Base-by-base conservation (phyloP, 129 eudicot species). In the Helichrysum umbraculigerum region DNA sequence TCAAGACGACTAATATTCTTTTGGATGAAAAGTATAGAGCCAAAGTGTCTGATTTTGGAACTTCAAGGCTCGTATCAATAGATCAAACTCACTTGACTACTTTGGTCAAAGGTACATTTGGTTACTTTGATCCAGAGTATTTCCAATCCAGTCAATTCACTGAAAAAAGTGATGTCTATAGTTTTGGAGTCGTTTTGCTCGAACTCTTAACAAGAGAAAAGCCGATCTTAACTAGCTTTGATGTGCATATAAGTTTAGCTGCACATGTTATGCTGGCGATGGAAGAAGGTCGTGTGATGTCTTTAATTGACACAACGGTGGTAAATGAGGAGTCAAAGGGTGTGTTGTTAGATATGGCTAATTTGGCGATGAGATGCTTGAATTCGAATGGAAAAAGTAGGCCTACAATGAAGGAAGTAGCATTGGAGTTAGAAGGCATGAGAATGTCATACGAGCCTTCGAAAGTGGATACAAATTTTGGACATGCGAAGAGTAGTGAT, bases 1-100 rank as follows among this genome's bases (percentile, higher is more conserved):
- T 75, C 76, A 81, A 79, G 63, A 61, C 82, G 56, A 32, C 58
- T 33, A 78, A 47, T 52, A 77, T 77, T 22, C 81, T 76, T 47
- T 42, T 79, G 44, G 82, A 71, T 62, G 65, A 70, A 2, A 79
- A 76, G 33, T 33, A 65, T 10, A 65, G 58, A 37, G 80, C 80
- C 16, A 76, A 76, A 66, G 79, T 76, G 22, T 68, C 75, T 2
- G 81, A 78, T 10, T 69, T 78, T 39, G 81, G 81, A 21, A 78
- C 75, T 39, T 78, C 81, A 17, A 78, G 81, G 33, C 29, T 63
- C 5, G 70, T 41, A 44, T 28, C 60, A 19, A 12, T 69, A 15
- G 81, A 78, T 25, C 81, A 78, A 78, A 68, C 76, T 22, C 76
- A 77, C 20, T 29, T 77, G 17, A 68, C 70, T 14, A 77, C 70